These are phyloP conservation scores for Buxus sempervirens DNA, from an alignment of 164 flowering plant species.

Conservation along the genomic window DNA sequence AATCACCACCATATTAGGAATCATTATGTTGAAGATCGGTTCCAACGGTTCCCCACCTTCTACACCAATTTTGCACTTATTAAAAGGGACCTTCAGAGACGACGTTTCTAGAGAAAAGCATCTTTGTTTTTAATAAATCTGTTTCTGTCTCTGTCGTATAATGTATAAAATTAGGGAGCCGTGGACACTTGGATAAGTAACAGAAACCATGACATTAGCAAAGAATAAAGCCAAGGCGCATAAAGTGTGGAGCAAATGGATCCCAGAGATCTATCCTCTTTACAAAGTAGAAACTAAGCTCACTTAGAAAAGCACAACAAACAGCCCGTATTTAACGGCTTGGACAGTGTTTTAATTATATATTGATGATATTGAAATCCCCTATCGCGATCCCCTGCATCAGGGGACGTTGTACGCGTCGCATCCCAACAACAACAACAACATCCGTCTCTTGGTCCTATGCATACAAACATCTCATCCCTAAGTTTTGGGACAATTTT, in stretches of 20 bases:
- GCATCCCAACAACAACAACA: too few species aligned
- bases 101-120: not conserved
- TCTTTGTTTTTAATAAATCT: not conserved
- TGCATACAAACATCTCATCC: too few species aligned
- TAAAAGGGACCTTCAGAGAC: not conserved
- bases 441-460: too few species aligned
- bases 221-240: not conserved
- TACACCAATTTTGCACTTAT: too few species aligned
- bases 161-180: not conserved
- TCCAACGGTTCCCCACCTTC: not conserved
- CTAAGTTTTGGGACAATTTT: too few species aligned
- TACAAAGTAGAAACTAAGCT: not conserved
- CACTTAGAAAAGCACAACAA: not conserved
- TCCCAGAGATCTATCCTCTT: not conserved
- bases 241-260: not conserved
- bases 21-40: not conserved
- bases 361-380: too few species aligned
- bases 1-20: not conserved
- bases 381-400: too few species aligned
- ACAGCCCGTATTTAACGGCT: not conserved
- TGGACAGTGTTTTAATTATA: too few species aligned
- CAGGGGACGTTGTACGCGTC: too few species aligned
- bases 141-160: not conserved
- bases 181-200: not conserved
- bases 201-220: not conserved